These are phyloP conservation scores for Clohesyomyces aquaticus DNA, from an alignment of 495 filamentous ascomycete genomes.

Conservation along the genomic window DNA sequence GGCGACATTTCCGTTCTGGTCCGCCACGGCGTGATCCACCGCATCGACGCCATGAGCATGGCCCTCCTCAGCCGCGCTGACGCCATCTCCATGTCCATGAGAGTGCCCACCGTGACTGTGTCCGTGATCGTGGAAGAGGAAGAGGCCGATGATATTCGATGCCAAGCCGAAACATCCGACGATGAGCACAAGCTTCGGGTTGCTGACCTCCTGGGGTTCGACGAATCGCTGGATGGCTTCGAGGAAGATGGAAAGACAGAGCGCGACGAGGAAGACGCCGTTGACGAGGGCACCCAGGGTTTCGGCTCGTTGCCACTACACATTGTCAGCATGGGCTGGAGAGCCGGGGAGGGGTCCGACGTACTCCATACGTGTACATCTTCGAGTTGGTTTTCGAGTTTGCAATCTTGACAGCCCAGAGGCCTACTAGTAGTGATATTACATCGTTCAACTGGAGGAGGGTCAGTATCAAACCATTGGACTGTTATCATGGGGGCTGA, in stretches of 20 bases:
- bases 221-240: conserved; percentile 89
- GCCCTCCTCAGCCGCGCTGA: conserved; percentile 55
- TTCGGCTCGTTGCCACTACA: conserved; percentile 95
- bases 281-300: conserved; percentile 94
- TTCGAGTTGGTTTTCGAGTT: conserved; percentile 76
- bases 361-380: conserved; percentile 90
- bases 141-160: conserved; percentile 86
- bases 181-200: conserved; percentile 81
- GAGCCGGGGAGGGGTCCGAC: conserved; percentile 42
- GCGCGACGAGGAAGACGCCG: conserved; percentile 92
- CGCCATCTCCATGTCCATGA: conserved; percentile 49
- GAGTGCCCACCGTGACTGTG: conserved; percentile 73
- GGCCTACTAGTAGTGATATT: conserved; percentile 83
- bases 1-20: conserved; percentile 54
- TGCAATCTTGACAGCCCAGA: conserved; percentile 94
- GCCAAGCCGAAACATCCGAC: conserved; percentile 85
- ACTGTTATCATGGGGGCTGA: conserved; percentile 1
- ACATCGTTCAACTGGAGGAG: conserved; percentile 83
- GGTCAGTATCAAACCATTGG: neutral
- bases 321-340: conserved; percentile 19
- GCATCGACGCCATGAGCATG: conserved; percentile 49
- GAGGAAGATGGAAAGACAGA: conserved; percentile 93
- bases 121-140: conserved; percentile 90
- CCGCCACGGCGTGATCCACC: conserved; percentile 49
- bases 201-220: conserved; percentile 81